Conservation (phyloP, 2,329 filamentous ascomycete genomes). For the Penicillium sp. region DNA sequence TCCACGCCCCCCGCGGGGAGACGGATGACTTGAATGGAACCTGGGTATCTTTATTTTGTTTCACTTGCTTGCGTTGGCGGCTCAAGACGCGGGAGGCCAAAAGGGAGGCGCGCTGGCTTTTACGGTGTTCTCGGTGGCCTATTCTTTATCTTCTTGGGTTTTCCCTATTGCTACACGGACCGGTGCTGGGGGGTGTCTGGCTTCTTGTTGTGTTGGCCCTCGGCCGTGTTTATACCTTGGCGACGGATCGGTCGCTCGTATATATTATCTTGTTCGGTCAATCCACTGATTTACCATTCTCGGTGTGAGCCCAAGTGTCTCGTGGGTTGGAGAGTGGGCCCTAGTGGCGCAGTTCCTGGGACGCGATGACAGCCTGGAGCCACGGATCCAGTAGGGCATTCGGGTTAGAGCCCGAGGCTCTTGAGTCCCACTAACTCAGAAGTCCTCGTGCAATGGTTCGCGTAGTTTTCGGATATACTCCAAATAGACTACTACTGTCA, state of each 20-base stretch:
- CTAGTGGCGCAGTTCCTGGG: too few species aligned
- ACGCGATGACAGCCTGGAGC: too few species aligned
- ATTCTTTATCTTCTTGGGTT: constrained; percentile 11
- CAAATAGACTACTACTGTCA: too few species aligned
- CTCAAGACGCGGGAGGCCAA: constrained; percentile 18
- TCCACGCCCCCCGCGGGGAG: not conserved
- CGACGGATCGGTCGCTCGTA: constrained; percentile 16
- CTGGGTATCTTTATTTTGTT: constrained; percentile 9
- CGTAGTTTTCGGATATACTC: too few species aligned
- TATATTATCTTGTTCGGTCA: constrained; percentile 9
- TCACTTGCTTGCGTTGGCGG: constrained; percentile 19
- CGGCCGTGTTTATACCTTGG: constrained; percentile 21
- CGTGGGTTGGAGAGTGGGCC: too few species aligned
- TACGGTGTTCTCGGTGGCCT: constrained; percentile 29
- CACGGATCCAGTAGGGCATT: too few species aligned
- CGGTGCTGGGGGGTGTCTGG: constrained; percentile 25
- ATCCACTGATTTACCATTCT: too few species aligned
- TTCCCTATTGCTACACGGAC: constrained; percentile 30
- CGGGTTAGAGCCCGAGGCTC: too few species aligned
- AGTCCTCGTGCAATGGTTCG: too few species aligned
- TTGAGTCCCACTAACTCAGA: too few species aligned
- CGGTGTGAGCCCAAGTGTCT: too few species aligned
- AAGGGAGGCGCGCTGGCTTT: constrained; percentile 27
- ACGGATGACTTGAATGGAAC: constrained; percentile 11
- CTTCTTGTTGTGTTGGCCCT: constrained; percentile 14